These are phyloP conservation scores for Paramyrothecium sp. DNA, from an alignment of 2,329 filamentous ascomycete genomes.

Conservation along the genomic window DNA sequence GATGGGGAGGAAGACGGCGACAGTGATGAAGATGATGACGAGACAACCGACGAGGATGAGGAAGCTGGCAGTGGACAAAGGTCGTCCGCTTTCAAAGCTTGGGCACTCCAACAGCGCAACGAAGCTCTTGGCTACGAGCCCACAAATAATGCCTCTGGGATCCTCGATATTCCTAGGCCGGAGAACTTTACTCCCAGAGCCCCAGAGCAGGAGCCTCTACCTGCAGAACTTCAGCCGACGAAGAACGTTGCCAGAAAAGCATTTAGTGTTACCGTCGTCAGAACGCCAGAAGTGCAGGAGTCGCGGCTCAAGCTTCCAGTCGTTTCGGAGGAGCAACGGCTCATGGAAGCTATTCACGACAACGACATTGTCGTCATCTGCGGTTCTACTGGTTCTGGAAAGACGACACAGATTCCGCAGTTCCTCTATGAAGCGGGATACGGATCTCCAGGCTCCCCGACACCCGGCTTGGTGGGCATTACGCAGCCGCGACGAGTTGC, in stretches of 20 bases:
- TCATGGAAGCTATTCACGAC: conserved; percentile 97
- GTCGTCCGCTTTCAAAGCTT: conserved; percentile 81
- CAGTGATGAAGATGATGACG: conserved; percentile 21
- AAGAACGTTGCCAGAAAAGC: conserved; percentile 65
- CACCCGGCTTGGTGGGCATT: conserved; percentile 88
- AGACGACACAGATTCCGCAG: conserved; percentile 96
- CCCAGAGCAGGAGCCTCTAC: conserved; percentile 69
- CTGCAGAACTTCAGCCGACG: conserved; percentile 62
- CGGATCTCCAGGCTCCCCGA: conserved; percentile 73
- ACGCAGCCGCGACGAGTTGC: conserved; percentile 95
- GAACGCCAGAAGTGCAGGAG: conserved; percentile 72
- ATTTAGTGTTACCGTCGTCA: conserved; percentile 69
- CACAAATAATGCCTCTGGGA: conserved; percentile 37
- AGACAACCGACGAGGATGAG: conserved; percentile 28
- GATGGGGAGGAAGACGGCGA: conserved; percentile 29
- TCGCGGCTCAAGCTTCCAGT: conserved; percentile 80
- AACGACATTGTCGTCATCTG: conserved; percentile 88
- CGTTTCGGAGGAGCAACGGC: conserved; percentile 91
- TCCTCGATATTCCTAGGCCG: conserved; percentile 52
- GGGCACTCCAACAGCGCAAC: conserved; percentile 86
- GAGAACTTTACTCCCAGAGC: conserved; percentile 66
- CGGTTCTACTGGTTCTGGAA: conserved; percentile 93
- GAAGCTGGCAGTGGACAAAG: conserved; percentile 17
- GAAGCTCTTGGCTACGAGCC: conserved; percentile 69
- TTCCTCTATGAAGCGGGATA: conserved; percentile 95